phyloP scores from a whole-genome alignment of 495 filamentous ascomycete species.

The Chaetomium cochliodes region DNA sequence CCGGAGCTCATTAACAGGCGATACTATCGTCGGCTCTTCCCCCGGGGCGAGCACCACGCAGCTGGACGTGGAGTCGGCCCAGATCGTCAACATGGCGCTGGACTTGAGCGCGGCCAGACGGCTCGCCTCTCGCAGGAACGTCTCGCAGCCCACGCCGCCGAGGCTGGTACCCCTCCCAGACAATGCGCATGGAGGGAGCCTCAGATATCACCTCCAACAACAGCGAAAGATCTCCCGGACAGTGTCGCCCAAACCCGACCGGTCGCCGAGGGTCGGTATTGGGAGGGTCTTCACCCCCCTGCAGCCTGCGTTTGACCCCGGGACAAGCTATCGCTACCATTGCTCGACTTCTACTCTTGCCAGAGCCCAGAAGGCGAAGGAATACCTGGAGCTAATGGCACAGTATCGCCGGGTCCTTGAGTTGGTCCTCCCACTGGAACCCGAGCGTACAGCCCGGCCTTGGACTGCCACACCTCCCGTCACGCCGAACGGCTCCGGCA shows the following conservation, averaged over 20 bases:
- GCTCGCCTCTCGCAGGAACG: conserved; percentile 55
- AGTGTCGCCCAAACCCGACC: conserved; percentile 55
- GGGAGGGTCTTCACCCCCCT: conserved; percentile 40
- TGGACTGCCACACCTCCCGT: conserved; percentile 33
- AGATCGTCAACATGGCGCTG: conserved; percentile 88
- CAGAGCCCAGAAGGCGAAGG: conserved; percentile 74
- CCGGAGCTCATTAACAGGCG: conserved; percentile 25
- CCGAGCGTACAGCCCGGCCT: conserved; percentile 31
- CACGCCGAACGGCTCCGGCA: conserved; percentile 33
- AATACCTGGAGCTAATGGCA: conserved; percentile 72
- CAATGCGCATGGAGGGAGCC: conserved; percentile 50
- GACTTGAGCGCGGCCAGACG: conserved; percentile 82
- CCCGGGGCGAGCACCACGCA: conserved; percentile 25
- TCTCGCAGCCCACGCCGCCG: conserved; percentile 52
- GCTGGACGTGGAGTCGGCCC: conserved; percentile 70
- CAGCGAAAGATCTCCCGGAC: conserved; percentile 59
- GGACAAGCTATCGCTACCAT: conserved; percentile 53
- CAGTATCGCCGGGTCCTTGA: conserved; percentile 78
- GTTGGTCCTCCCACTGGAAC: conserved; percentile 68
- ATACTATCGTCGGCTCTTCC: conserved; percentile 28
- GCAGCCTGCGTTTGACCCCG: conserved; percentile 44
- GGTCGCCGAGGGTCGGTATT: conserved; percentile 39
- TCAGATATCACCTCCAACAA: conserved; percentile 64
- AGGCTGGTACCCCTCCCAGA: conserved; percentile 45
- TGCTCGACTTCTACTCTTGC: conserved; percentile 75